Conservation (phyloP, 495 filamentous ascomycete genomes). For the Jackrogersella minutella region DNA sequence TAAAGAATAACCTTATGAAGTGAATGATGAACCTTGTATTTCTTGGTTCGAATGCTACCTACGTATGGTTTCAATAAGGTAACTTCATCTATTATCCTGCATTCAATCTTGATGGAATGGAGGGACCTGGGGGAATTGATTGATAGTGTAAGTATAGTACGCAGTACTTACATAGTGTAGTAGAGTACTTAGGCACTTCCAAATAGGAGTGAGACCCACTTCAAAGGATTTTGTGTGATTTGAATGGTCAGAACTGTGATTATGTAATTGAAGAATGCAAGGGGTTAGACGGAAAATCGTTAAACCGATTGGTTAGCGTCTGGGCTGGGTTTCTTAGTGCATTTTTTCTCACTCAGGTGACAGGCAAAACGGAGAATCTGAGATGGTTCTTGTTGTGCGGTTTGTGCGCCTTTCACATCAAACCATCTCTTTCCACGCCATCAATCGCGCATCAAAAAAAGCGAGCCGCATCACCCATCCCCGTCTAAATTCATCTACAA, state of each 20-base stretch:
- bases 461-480: constrained; percentile 56
- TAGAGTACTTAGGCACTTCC: constrained; percentile 1
- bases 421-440: constrained; percentile 54
- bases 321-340: constrained; percentile 17
- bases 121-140: too few relatives aligned
- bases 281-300: constrained; percentile 16
- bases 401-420: constrained; percentile 64
- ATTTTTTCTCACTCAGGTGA: constrained; percentile 47
- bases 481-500: constrained; percentile 59
- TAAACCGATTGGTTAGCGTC: constrained; percentile 17
- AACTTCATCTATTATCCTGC: too few relatives aligned
- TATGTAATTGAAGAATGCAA: neutral
- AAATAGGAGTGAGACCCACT: neutral
- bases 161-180: neutral
- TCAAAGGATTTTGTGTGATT: neutral
- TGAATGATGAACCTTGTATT: neutral
- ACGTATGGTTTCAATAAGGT: neutral
- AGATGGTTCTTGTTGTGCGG: constrained; percentile 53
- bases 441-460: constrained; percentile 63
- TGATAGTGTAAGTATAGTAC: neutral
- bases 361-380: constrained; percentile 53
- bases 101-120: too few relatives aligned
- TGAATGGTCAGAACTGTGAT: neutral
- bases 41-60: neutral
- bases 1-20: neutral